Conservation (phyloP, 768 basidiomycete species). For the Rhodotorula babjevae region DNA sequence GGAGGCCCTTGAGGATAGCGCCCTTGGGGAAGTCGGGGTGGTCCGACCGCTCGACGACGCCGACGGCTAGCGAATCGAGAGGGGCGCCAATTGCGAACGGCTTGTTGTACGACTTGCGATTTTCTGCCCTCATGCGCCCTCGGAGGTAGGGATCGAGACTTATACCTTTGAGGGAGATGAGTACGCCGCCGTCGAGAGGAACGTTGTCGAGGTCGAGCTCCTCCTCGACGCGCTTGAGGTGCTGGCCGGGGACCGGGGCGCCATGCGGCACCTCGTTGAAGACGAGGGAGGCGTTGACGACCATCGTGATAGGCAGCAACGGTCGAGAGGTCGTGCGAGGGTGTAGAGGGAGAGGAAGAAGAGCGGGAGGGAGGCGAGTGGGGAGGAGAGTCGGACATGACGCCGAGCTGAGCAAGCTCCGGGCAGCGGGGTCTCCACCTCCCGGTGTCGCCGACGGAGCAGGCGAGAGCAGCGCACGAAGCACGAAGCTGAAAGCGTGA, state of each 20-base stretch:
- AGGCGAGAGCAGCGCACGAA: no score
- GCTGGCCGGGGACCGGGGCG: slow-evolving; percentile 10
- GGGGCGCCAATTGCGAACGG: slow-evolving; percentile 39
- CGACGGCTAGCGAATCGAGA: slow-evolving; percentile 40
- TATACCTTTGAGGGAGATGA: slow-evolving; percentile 34
- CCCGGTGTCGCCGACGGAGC: no score
- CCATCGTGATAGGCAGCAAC: background rate
- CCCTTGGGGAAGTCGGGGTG: slow-evolving; percentile 24
- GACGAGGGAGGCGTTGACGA: slow-evolving; percentile 19
- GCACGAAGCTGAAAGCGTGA: no score
- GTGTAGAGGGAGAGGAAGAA: background rate
- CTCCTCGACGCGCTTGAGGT: slow-evolving; percentile 16
- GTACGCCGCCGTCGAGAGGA: slow-evolving; percentile 24
- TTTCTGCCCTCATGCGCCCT: slow-evolving; percentile 33
- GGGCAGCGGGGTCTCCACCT: no score
- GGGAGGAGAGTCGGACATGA: no score
- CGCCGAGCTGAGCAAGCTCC: no score
- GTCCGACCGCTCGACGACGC: slow-evolving; percentile 42
- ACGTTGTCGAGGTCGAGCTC: slow-evolving; percentile 40
- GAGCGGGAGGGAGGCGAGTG: background rate
- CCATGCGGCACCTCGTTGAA: slow-evolving; percentile 9
- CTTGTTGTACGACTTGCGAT: slow-evolving; percentile 42
- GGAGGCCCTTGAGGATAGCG: slow-evolving; percentile 12
- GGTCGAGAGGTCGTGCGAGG: background rate
- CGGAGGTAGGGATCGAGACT: slow-evolving; percentile 46